Base-by-base conservation (phyloP, 352 stramenopile genomes). In the Thraustochytrium sp. region DNA sequence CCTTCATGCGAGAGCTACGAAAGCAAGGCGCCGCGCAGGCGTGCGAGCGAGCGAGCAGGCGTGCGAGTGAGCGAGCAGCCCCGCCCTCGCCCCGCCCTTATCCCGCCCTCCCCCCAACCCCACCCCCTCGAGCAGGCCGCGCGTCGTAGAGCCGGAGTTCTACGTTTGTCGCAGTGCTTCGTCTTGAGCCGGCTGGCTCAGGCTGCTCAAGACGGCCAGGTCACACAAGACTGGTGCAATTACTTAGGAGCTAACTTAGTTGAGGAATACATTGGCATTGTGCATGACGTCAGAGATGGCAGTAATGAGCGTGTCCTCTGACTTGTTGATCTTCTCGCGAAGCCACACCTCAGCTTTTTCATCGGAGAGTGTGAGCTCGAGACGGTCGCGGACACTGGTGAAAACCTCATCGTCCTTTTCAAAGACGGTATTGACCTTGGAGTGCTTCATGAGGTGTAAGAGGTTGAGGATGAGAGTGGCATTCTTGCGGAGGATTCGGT, bases 381-480 rank as follows among this genome's bases (percentile, higher is more conserved):
- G 26, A 9, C 68, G 48, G 13, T 44, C 68, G 13, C 38, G 68
- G 44, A 80, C 68, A 11, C 76, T 61, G 34, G 37, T 34, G n/a
- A 65, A 46, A 16, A 80, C 68, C 4, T 42, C 68, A 11, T 83
- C 59, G 38, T 84, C 34, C 23, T 84, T 8, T 11, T 76, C 61
- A 61, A 80, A 84, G 55, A 96, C 63, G 72, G 94, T 90, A 85
- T 98, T 93, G 85, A 99, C 99, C 46, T 95, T 96, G 29, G 96
- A 97, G 88, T 99, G 97, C 23, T 95, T 94, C 97, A 99, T 99
- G 29, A 99, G 88, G 85, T 95, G 95, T 16, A 99, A 90, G 77
- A 99, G 87, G 85, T 99, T 99, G 37, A 99, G 87, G 77, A 99
- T 97, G 40, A 99, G 88, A 31, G 97, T 94, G 1, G 97, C 96